Evolutionary conservation across 345 rosid genomes (phyloP).

Genomic region (Arabis hirsuta): DNA sequence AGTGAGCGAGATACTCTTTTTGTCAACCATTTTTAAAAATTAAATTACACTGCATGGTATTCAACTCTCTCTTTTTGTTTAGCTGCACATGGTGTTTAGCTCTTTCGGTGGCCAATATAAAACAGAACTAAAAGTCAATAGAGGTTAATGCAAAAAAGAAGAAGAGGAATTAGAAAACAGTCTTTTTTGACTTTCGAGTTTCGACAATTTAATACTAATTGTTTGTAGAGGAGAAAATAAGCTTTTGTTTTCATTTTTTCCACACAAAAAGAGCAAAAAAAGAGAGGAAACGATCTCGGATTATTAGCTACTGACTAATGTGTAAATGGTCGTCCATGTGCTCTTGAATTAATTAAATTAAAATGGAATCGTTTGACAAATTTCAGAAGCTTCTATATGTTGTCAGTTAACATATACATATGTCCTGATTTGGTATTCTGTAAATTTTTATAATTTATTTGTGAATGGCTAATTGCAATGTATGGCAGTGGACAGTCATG

Average conservation of each 20-base stretch:
- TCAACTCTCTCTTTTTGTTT: neutral
- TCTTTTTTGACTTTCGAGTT: slow-evolving; percentile 9
- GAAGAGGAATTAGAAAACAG: neutral
- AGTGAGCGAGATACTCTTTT: slow-evolving; percentile 11
- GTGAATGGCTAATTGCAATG: neutral
- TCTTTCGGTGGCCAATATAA: slow-evolving; percentile 14
- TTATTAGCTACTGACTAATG: neutral
- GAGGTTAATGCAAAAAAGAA: neutral
- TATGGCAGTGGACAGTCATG: neutral
- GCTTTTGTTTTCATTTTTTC: too few species aligned
- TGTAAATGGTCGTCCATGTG: slow-evolving; percentile 20
- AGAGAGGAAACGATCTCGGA: neutral
- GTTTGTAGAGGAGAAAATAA: neutral
- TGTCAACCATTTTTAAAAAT: neutral
- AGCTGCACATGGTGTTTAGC: slow-evolving; percentile 21
- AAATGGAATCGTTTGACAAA: slow-evolving; percentile 1
- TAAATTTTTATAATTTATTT: neutral
- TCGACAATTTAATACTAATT: neutral
- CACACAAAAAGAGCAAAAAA: neutral
- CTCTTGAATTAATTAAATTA: neutral
- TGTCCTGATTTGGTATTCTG: neutral
- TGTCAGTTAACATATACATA: neutral
- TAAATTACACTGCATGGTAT: neutral
- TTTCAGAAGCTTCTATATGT: neutral
- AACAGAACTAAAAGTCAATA: neutral